Conservation (phyloP, 495 filamentous ascomycete genomes). For the Penicillium angulare region DNA sequence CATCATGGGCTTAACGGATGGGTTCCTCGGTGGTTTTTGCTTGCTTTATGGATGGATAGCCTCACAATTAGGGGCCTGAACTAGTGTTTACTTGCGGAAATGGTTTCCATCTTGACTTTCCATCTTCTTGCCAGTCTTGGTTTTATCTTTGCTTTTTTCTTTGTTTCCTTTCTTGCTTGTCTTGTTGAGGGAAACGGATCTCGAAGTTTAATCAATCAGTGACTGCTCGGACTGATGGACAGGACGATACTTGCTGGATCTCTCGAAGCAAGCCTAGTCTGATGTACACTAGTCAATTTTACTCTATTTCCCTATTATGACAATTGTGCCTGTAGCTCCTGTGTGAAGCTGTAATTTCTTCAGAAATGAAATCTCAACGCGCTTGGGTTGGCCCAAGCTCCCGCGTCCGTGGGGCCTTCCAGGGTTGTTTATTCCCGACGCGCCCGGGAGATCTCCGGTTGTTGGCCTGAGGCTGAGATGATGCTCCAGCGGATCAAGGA, state of each 20-base stretch:
- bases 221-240: conserved; percentile 1
- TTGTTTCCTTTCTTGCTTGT: neutral
- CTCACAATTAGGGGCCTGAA: neutral
- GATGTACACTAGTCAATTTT: conserved; percentile 8
- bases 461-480: too few relatives aligned
- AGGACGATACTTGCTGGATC: conserved; percentile 3
- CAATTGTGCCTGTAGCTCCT: too few relatives aligned
- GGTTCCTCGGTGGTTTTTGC: conserved; percentile 11
- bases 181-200: neutral
- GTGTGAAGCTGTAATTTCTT: too few relatives aligned
- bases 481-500: too few relatives aligned
- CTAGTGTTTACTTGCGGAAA: conserved; percentile 4
- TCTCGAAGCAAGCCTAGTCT: conserved; percentile 7
- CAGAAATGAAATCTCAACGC: too few relatives aligned
- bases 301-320: conserved; percentile 1
- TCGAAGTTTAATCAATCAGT: neutral
- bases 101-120: conserved; percentile 1
- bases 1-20: conserved; percentile 11
- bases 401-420: too few relatives aligned
- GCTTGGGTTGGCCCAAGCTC: too few relatives aligned
- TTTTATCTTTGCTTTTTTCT: neutral
- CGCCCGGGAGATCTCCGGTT: too few relatives aligned
- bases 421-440: too few relatives aligned
- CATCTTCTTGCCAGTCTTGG: neutral
- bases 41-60: conserved; percentile 7